These are phyloP conservation scores for Aspergillus fructus DNA, from an alignment of 2,329 filamentous ascomycete species.

Conservation along the genomic window DNA sequence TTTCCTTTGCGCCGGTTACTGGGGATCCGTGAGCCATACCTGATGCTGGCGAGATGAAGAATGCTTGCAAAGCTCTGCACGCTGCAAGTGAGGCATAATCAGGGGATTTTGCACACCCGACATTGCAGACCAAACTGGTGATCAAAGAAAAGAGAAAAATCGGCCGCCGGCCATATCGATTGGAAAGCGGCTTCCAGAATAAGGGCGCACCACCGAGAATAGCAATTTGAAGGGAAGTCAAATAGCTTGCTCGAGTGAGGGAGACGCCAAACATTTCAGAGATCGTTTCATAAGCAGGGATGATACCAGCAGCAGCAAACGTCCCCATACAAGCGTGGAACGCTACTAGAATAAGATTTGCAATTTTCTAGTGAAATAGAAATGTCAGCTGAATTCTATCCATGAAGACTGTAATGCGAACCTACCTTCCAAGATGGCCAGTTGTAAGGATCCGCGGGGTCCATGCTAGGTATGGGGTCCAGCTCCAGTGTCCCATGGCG, in stretches of 20 bases:
- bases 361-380: conserved; percentile 57
- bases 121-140: conserved; percentile 50
- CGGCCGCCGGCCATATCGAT: conserved; percentile 55
- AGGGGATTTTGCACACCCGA: conserved; percentile 53
- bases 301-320: conserved; percentile 48
- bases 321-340: conserved; percentile 60
- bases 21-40: conserved; percentile 9
- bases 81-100: conserved; percentile 52
- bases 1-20: background rate
- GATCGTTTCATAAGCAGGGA: conserved; percentile 53
- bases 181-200: conserved; percentile 56
- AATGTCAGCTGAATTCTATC: conserved; percentile 22
- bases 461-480: conserved; percentile 53
- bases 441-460: conserved; percentile 57
- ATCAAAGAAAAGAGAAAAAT: conserved; percentile 54
- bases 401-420: conserved; percentile 35
- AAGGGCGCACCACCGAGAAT: conserved; percentile 55
- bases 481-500: conserved; percentile 57
- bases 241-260: conserved; percentile 52
- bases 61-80: conserved; percentile 41
- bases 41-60: conserved; percentile 56
- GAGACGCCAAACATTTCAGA: conserved; percentile 51
- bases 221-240: conserved; percentile 57
- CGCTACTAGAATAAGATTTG: conserved; percentile 55
- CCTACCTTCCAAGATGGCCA: conserved; percentile 55